These are phyloP conservation scores for Suillus fuscotomentosus DNA, from an alignment of 768 basidiomycete species.

Conservation along the genomic window DNA sequence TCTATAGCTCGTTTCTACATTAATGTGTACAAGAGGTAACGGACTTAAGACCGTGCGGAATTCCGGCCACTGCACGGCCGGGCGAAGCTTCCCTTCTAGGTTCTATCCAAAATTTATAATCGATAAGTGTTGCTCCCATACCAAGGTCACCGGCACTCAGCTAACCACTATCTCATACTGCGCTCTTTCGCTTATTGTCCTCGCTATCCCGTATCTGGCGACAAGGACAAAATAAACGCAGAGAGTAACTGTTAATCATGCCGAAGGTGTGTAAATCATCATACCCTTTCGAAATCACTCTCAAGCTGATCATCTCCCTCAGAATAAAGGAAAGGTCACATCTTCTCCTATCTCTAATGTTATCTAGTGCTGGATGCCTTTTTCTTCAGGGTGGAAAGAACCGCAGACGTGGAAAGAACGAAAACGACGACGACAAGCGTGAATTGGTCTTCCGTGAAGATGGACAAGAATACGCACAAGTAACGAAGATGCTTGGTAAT, in stretches of 20 bases:
- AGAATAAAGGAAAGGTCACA: conserved; percentile 78
- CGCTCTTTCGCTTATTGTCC: not conserved
- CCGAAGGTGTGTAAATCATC: conserved; percentile 42
- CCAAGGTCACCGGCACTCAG: not conserved
- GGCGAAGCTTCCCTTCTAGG: not conserved
- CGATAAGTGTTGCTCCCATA: not conserved
- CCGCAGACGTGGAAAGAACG: conserved; percentile 99
- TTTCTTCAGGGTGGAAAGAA: conserved; percentile 91
- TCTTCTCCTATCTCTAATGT: not conserved
- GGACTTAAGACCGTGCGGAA: not conserved
- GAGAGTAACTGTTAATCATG: conserved; percentile 33
- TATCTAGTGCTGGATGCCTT: not conserved
- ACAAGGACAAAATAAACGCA: conserved; percentile 16
- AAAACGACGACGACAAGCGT: conserved; percentile 98
- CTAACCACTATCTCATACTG: not conserved
- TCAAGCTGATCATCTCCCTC: conserved; percentile 9
- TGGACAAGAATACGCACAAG: conserved; percentile 98
- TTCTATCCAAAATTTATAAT: not conserved
- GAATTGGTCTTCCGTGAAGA: conserved; percentile 99
- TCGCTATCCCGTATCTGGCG: conserved; percentile 1
- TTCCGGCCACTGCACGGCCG: not conserved
- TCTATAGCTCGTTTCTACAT: too few species aligned
- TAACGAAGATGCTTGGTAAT: conserved; percentile 98
- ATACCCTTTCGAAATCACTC: conserved; percentile 11
- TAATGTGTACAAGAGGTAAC: too few species aligned